A percentile compares a stretch with the other conserved stretches of the same genome.
Conservation (phyloP, 2,329 filamentous ascomycete genomes). For the Pseudocercospora macadamiae region DNA sequence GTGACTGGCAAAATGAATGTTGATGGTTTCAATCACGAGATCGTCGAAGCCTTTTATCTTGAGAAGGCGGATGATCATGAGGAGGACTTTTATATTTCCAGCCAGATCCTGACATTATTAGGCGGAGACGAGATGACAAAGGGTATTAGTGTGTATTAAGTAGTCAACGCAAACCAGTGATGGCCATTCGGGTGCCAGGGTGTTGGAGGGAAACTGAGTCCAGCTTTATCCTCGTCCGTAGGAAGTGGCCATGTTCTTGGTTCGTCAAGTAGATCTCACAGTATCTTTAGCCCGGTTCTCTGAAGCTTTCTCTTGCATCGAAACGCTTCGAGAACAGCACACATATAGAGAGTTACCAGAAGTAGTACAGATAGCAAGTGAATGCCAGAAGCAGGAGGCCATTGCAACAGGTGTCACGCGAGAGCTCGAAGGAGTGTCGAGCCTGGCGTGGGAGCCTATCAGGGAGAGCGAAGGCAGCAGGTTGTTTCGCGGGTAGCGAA, state of each 20-base stretch:
- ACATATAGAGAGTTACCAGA: background rate
- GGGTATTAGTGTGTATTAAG: background rate
- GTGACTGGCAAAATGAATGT: background rate
- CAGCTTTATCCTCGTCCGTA: background rate
- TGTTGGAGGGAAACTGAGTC: background rate
- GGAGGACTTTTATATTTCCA: background rate
- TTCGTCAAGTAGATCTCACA: background rate
- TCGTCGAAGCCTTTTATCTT: background rate
- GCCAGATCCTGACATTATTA: background rate
- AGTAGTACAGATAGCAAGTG: background rate
- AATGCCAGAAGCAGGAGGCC: background rate
- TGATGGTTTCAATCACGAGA: background rate
- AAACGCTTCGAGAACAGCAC: background rate
- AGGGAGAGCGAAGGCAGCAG: conserved; percentile 1
- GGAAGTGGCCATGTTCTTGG: too few relatives aligned
- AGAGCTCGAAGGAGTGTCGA: background rate
- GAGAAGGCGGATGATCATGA: background rate
- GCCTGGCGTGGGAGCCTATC: conserved; percentile 2
- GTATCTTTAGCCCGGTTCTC: background rate
- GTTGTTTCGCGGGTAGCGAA: background rate
- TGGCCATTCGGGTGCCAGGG: background rate
- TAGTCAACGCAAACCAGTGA: background rate
- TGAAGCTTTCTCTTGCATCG: background rate
- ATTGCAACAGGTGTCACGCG: conserved; percentile 8
- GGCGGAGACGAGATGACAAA: background rate